Conservation (phyloP, 2,329 filamentous ascomycete species). For the Falciphora oryzae region DNA sequence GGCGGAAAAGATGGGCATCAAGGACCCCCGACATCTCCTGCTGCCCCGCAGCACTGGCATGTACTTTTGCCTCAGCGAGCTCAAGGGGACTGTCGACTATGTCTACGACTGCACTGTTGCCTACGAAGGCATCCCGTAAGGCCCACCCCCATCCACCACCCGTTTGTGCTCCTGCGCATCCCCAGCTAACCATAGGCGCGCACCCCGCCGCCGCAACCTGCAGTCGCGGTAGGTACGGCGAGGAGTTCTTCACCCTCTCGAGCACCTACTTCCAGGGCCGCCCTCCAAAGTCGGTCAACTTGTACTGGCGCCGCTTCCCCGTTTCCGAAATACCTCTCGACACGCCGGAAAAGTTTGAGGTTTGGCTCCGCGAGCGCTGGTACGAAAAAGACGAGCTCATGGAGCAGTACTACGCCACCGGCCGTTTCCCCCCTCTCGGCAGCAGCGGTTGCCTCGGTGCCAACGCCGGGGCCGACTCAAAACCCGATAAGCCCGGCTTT, state of each 20-base stretch:
- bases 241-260: conserved; percentile 79
- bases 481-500: conserved; percentile 16
- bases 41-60: conserved; percentile 76
- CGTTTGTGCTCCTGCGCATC: too few species aligned
- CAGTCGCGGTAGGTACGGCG: conserved; percentile 76
- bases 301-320: conserved; percentile 88
- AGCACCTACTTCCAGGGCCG: conserved; percentile 86
- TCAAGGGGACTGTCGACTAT: conserved; percentile 70
- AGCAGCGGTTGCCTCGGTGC: conserved; percentile 32
- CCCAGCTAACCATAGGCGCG: too few species aligned
- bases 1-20: conserved; percentile 69
- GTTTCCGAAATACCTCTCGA: conserved; percentile 76
- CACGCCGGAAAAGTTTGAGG: conserved; percentile 67
- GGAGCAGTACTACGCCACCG: conserved; percentile 73
- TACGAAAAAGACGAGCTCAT: conserved; percentile 86
- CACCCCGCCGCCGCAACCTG: neutral
- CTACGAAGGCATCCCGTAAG: conserved; percentile 89
- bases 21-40: conserved; percentile 68
- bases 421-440: conserved; percentile 67
- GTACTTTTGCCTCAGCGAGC: conserved; percentile 71
- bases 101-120: conserved; percentile 92
- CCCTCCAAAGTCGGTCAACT: conserved; percentile 90
- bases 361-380: conserved; percentile 84
- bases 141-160: conserved; percentile 21
- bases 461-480: conserved; percentile 16